phyloP scores from a whole-genome alignment of 345 rosid genomes.

The Euphorbia pulcherrima region DNA sequence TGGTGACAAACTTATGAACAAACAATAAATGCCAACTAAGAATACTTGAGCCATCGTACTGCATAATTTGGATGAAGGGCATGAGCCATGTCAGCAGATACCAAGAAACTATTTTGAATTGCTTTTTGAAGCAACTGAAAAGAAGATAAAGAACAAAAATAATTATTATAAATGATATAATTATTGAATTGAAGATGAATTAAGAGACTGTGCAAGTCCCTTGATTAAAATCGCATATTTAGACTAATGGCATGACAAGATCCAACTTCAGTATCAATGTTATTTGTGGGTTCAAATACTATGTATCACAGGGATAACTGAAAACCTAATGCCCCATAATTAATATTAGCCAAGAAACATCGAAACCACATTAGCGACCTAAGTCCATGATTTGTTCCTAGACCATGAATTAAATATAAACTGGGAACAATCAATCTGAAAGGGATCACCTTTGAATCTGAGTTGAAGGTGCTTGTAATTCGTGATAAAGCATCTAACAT shows the following conservation, averaged over 20 bases:
- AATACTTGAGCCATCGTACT: conserved; percentile 33
- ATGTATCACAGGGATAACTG: neutral
- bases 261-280: neutral
- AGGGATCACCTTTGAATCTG: conserved; percentile 59
- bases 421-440: conserved; percentile 1
- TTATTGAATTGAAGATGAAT: neutral
- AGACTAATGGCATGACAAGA: neutral
- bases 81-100: conserved; percentile 98
- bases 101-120: conserved; percentile 78
- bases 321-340: neutral
- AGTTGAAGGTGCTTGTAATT: conserved; percentile 63
- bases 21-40: conserved; percentile 8
- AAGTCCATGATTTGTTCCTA: neutral
- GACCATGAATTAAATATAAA: neutral
- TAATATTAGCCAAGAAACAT: neutral
- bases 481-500: conserved; percentile 90
- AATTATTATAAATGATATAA: neutral
- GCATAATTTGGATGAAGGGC: conserved; percentile 91
- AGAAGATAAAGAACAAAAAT: conserved; percentile 12
- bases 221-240: neutral
- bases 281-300: neutral
- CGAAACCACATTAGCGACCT: neutral
- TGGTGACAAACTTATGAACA: conserved; percentile 9
- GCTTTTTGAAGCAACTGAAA: conserved; percentile 78
- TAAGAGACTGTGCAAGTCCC: neutral